Evolutionary conservation across 495 filamentous ascomycete species (phyloP).

Genomic region (Copromyces sp.): DNA sequence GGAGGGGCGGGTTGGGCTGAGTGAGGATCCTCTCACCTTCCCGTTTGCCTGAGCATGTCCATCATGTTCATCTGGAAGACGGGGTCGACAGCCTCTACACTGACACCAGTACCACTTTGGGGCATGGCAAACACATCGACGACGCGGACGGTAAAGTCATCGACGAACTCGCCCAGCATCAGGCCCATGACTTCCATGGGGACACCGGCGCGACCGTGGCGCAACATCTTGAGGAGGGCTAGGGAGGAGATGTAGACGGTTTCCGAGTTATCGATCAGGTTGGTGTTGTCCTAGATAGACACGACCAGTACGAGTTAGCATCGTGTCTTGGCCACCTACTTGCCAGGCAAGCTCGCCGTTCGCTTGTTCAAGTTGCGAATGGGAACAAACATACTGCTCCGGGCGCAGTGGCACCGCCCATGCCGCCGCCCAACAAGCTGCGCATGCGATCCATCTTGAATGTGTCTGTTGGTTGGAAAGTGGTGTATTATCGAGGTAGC

Average conservation of each 20-base stretch:
- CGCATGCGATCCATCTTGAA: conserved; percentile 73
- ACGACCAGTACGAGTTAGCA: not conserved
- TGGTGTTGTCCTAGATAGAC: conserved; percentile 59
- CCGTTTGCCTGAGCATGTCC: conserved; percentile 97
- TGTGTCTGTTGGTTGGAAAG: not conserved
- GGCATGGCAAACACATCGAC: conserved; percentile 99
- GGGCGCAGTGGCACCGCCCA: conserved; percentile 47
- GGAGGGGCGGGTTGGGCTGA: not conserved
- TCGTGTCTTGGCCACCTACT: not conserved
- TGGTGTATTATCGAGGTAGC: not conserved
- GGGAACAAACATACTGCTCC: conserved; percentile 58
- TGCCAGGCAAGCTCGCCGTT: not conserved
- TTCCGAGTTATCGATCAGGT: conserved; percentile 95
- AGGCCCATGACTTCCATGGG: conserved; percentile 99
- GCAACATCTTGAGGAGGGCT: conserved; percentile 94
- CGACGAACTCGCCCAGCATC: conserved; percentile 97
- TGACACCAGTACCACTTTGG: conserved; percentile 97
- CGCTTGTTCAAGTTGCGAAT: not conserved
- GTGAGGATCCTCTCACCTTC: conserved; percentile 51
- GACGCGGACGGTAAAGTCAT: conserved; percentile 96
- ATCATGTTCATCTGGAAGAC: conserved; percentile 99
- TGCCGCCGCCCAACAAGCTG: conserved; percentile 70
- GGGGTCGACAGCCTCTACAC: conserved; percentile 94
- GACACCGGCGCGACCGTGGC: conserved; percentile 92
- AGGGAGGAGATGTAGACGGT: conserved; percentile 98